Base-by-base conservation (phyloP, 495 filamentous ascomycete species). In the Talaromyces proteolyticus region DNA sequence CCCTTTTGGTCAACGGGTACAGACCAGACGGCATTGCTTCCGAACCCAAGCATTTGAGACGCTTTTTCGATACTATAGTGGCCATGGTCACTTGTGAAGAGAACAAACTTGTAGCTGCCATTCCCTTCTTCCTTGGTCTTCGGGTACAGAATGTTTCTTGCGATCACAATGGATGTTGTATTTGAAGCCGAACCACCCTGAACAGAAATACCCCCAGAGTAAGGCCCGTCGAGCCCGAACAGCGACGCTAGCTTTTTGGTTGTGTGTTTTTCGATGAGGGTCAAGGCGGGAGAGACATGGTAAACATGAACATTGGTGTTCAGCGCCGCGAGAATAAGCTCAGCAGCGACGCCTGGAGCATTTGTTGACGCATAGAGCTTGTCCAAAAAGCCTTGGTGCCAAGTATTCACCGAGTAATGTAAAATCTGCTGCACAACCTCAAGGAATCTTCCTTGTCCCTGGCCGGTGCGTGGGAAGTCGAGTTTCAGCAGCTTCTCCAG, bases 21-120 rank as follows among this genome's bases (percentile, higher is more conserved):
- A n/a, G 73, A 58, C 70, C 82, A 79, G 7, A 93, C 90, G 42
- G 80, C 75, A 26, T 72, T 63, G 25, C 83, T 84, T 3, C 93
- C 93, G 23, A 98, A 74, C 6, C 93, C 93, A 48, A 85, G 83
- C 61, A 89, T 86, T 51, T 90, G 82, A 12, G 90, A 91, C 0
- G 91, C 90, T 67, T 96, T 96, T 62, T 95, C 89, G n/a, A 95
- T 77, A 38, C 85, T 90, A 70, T 96, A 97, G 72, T 96, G 92
- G 1, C 90, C 90, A 62, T 96, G 89, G 20, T 72, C 80, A 56
- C 81, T 86, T 14, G 91, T 95, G 75, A 96, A 95, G n/a, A 95
- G 73, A 7, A 91, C 79, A 54, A 96, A 90, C 6, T 69, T 63
- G 55, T 78, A 75, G 7, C 58, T 58, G 6, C 64, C 75, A 60